Evolutionary conservation across 2,329 filamentous ascomycete species (phyloP).

Genomic region (Apiospora sp.): DNA sequence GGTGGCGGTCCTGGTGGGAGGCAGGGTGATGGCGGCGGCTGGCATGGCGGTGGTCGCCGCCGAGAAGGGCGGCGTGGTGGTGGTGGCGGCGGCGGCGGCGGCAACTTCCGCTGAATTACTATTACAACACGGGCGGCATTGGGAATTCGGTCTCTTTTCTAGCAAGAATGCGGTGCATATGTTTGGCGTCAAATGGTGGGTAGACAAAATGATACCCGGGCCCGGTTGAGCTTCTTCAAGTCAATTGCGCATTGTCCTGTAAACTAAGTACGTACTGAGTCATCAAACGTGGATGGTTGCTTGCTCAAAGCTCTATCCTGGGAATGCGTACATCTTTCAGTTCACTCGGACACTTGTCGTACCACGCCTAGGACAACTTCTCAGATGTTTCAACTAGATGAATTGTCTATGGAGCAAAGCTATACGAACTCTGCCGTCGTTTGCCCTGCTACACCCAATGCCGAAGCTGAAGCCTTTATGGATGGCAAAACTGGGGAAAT

Average conservation of each 20-base stretch:
- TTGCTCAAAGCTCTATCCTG: not conserved
- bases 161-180: not conserved
- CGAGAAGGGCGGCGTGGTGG: conserved; percentile 26
- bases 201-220: conserved; percentile 17
- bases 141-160: not conserved
- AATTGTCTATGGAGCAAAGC: not conserved
- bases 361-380: not conserved
- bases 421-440: not conserved
- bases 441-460: not conserved
- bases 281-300: not conserved
- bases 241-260: conserved; percentile 5
- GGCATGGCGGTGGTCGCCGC: conserved; percentile 23
- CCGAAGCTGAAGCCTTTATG: not conserved
- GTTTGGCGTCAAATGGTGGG: conserved; percentile 20
- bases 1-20: conserved; percentile 25
- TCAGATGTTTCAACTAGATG: not conserved
- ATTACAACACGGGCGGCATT: not conserved
- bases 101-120: not conserved
- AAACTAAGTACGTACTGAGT: not conserved
- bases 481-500: not conserved
- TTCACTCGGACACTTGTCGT: not conserved
- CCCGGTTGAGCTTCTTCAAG: not conserved
- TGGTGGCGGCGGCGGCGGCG: conserved; percentile 26
- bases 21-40: conserved; percentile 27
- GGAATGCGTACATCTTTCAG: too few species aligned